Base-by-base conservation (phyloP, 768 basidiomycete genomes). In the Lactarius trivialis region DNA sequence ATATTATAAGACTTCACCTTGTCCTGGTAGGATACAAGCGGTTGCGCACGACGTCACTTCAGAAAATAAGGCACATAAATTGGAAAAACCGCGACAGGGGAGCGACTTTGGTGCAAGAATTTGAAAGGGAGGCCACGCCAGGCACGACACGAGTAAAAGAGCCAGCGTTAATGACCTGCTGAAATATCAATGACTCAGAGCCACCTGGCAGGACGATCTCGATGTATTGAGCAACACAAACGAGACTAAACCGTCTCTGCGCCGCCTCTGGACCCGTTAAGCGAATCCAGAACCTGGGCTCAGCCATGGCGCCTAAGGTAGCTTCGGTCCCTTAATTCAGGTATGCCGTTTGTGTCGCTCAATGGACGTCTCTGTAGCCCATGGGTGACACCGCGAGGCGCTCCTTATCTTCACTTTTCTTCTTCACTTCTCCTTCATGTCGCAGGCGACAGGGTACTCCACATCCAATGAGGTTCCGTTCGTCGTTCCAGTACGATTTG, bases 341-440 rank as follows among this genome's bases (percentile, higher is more conserved):
- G 6, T 7, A 30, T 28, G 28, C 26, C 50, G 6, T 30, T 51
- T 51, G 30, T 32, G 19, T 51, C 28, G 19, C 50, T 51, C 50
- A 51, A 51, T 15, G 50, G 50, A 51, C 50, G 50, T 51, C 50
- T 51, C 50, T 51, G 50, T 32, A 32, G 26, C 50, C 28, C 19
- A 51, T 51, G 30, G 49, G 49, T 30, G 28, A 30, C 30, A 19
- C 26, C 19, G 49, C 49, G 49, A 51, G 49, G 15, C 28, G 49
- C 51, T 32, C 61, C 56, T 63, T 63, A 52, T 58, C 58, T 37
- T 58, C 57, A 39, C 48, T 58, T 43, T 26, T 32, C 30, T 32
- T 43, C 32, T 48, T 57, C 32, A 26, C 19, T 54, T 19, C 11
- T 24, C 61, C 26, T 63, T 63, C 51, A 63, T 58, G 56, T 54